Base-by-base conservation (phyloP, 371 early-diverging fungal genomes). In the Mucor indicus region DNA sequence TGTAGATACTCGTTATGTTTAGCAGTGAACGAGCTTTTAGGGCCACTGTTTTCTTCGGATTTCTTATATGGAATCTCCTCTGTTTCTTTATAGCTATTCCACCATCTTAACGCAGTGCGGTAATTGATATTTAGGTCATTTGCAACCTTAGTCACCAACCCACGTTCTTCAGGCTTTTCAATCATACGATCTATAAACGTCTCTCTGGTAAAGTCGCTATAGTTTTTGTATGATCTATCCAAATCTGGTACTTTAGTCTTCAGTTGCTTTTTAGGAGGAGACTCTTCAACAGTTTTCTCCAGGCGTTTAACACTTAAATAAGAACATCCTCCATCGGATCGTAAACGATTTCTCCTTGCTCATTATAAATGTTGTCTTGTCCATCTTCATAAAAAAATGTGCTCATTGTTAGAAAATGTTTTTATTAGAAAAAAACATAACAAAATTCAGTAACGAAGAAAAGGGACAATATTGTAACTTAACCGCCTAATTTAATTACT, bases 181-280 rank as follows among this genome's bases (percentile, higher is more conserved):
- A 56, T 19, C 50, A 50, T 56, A 50, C 50, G 46, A 24, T 50
- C 50, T 40, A 50, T 46, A 53, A 53, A 45, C 43, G 46, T 31
- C 32, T 45, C 53, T 45, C 39, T 53, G 53, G 31, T 53, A 31
- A 46, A 39, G 25, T 53, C 45, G 32, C 46, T 44, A 38, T 53
- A 53, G 33, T 45, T 40, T 12, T 46, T 45, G 53, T 53, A 53
- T 52, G 45, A 31, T 38, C 39, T 48, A 38, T 38, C 38, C 29
- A 21, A 38, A 48, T 50, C 35, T 42, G 42, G 42, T 35, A 35
- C 36, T 50, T 42, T 35, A 42, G 36, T 36, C 50, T 42, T 50
- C 43, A 9, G 42, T 50, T 50, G 50, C 35, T 42, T 50, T 48
- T 48, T 48, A 48, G 48, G 23, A 50, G 50, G 12, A 22, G 43